phyloP scores from a whole-genome alignment of 352 stramenopile genomes.

The Phytophthora melonis region DNA sequence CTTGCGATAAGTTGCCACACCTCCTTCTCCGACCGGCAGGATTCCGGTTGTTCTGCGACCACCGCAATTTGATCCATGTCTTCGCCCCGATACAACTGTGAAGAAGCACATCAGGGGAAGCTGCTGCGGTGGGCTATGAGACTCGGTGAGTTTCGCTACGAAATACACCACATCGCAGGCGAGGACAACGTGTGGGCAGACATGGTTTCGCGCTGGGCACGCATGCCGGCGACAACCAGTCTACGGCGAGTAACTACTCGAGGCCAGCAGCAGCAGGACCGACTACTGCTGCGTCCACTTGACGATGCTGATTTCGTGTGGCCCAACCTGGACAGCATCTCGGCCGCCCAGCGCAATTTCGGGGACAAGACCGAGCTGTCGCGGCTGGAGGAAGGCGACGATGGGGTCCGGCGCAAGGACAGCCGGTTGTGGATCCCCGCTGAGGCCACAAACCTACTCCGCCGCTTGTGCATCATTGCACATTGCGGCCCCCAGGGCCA shows the following conservation, averaged over 20 bases:
- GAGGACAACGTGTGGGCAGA: slow-evolving; percentile 21
- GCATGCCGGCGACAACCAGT: neutral
- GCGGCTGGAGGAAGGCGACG: neutral
- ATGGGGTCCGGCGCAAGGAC: neutral
- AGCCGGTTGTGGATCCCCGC: neutral
- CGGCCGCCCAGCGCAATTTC: neutral
- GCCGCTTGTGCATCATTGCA: slow-evolving; percentile 18
- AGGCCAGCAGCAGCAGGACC: neutral
- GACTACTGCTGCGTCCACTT: neutral
- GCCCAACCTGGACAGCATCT: slow-evolving; percentile 7
- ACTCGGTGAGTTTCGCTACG: neutral
- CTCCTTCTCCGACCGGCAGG: slow-evolving; percentile 12
- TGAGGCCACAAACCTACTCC: slow-evolving; percentile 2
- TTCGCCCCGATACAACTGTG: slow-evolving; percentile 7
- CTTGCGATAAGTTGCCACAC: slow-evolving; percentile 26
- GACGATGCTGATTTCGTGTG: slow-evolving; percentile 16
- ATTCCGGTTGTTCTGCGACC: slow-evolving; percentile 14
- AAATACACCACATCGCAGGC: slow-evolving; percentile 1
- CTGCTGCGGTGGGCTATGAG: neutral
- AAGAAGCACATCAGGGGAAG: neutral
- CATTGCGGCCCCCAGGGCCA: slow-evolving; percentile 14
- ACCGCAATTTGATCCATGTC: slow-evolving; percentile 8
- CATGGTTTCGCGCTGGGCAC: slow-evolving; percentile 19
- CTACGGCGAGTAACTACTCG: neutral
- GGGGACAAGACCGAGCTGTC: neutral